Percentiles rank a stretch among this genome's conserved stretches.
Evolutionary conservation across 2,329 filamentous ascomycete species (phyloP).

Genomic region (Magnaporthales sp.): DNA sequence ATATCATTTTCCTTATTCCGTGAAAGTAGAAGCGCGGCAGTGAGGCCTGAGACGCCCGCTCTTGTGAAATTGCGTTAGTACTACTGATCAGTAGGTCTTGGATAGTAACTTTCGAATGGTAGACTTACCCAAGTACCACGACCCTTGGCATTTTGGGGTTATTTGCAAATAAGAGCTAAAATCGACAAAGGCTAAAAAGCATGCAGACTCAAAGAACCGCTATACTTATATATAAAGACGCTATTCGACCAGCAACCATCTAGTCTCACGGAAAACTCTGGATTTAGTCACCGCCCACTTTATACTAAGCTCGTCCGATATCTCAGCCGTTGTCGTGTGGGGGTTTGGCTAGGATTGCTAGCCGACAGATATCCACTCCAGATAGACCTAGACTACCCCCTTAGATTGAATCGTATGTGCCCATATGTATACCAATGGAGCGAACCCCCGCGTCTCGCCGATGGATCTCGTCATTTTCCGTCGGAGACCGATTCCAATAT

Average conservation of each 20-base stretch:
- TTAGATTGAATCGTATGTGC: too few relatives aligned
- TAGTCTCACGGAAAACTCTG: background rate
- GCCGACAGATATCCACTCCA: background rate
- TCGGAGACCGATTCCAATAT: background rate
- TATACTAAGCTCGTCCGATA: background rate
- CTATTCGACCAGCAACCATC: background rate
- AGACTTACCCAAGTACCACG: slow-evolving; percentile 27
- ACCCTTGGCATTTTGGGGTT: slow-evolving; percentile 22
- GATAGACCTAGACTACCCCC: background rate
- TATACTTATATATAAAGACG: background rate
- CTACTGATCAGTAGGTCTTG: background rate
- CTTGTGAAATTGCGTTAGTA: slow-evolving; percentile 13
- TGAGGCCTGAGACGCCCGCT: slow-evolving; percentile 43
- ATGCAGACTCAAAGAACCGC: background rate
- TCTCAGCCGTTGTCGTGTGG: background rate
- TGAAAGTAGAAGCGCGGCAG: slow-evolving; percentile 38
- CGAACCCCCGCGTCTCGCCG: background rate
- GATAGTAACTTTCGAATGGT: background rate
- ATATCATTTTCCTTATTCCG: slow-evolving; percentile 31
- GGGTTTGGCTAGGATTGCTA: background rate
- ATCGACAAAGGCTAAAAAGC: background rate
- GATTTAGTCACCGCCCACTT: background rate
- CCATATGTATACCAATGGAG: background rate
- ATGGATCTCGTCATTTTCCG: background rate
- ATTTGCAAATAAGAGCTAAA: background rate